phyloP scores from a whole-genome alignment of 1,284 basidiomycete species.

The Phylloboletellus chloephorus region DNA sequence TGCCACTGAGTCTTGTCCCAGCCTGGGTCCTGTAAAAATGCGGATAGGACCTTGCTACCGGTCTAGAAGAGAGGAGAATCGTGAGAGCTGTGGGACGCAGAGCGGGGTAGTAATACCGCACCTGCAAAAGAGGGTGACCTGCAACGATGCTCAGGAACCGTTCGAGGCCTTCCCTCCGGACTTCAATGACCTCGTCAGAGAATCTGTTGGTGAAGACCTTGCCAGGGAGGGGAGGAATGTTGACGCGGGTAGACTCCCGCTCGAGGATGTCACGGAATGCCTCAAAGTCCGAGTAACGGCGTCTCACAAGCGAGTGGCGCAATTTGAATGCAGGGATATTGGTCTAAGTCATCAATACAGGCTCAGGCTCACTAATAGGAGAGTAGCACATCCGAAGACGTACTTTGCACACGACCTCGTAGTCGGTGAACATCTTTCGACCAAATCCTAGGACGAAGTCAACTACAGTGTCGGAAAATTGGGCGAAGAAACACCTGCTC shows the following conservation, averaged over 20 bases:
- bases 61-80: constrained; percentile 49
- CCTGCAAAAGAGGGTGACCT: constrained; percentile 94
- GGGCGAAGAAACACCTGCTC: constrained; percentile 23
- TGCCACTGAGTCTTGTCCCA: constrained; percentile 80
- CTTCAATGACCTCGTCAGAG: constrained; percentile 96
- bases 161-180: constrained; percentile 88
- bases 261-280: constrained; percentile 98
- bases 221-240: constrained; percentile 94
- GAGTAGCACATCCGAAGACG: neutral
- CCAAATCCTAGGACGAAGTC: constrained; percentile 66
- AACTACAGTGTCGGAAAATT: neutral
- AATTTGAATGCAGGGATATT: constrained; percentile 99
- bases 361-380: constrained; percentile 1
- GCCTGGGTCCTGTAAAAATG: constrained; percentile 88
- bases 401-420: constrained; percentile 97
- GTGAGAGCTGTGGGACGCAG: constrained; percentile 10
- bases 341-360: constrained; percentile 50
- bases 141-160: constrained; percentile 95
- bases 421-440: constrained; percentile 98
- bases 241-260: constrained; percentile 93
- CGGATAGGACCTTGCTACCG: constrained; percentile 94
- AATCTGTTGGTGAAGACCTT: constrained; percentile 97
- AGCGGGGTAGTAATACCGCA: constrained; percentile 33
- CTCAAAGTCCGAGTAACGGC: constrained; percentile 98
- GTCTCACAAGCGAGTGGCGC: constrained; percentile 87